Base-by-base conservation (phyloP, 176 grass and related monocot species). In the Oryza longistaminata region DNA sequence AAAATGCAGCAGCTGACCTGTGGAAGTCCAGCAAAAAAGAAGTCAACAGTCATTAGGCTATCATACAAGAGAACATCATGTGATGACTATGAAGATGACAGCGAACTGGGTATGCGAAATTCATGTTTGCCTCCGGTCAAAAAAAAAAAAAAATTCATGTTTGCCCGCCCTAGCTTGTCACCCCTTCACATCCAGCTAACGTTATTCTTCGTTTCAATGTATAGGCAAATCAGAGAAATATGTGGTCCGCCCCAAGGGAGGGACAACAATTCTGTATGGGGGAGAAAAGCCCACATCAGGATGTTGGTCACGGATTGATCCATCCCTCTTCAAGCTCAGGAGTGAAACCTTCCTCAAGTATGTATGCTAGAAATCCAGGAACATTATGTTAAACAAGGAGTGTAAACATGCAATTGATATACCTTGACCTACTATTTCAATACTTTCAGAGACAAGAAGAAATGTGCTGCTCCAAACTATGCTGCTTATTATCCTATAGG, bases 401-500 rank as follows among this genome's bases (percentile, higher is more conserved):
- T 5, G 62, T 60, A 33, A 44, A 45, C 21, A 66, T 66, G 44
- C 55, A 3, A n/a, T 81, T 62, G 11, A 75, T 24, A 43, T 44
- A 53, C 53, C 24, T 0, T 42, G 66, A 84, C 71, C 42, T 87
- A 7, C 76, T 9, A 78, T 77, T 34, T 84, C 34, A 70, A 87
- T 84, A 31, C 55, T 76, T 87, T 73, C 88, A 98, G 96, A 75
- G 96, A 98, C 79, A 98, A 94, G 90, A 98, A 87, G 83, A 98
- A 98, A 86, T 76, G 29, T 80, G 81, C 87, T 64, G 96, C 96
- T 70, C 88, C 88, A 68, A 96, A 95, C 53, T 98, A 98, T 81
- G 96, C 96, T 27, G 93, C 93, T 19, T 98, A 98, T 61, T 94
- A 96, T 73, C 96, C 96, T 10, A 94, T 98, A 55, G 96, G 96